Conservation (phyloP, 495 filamentous ascomycete species). For the Endocarpon pusillum region DNA sequence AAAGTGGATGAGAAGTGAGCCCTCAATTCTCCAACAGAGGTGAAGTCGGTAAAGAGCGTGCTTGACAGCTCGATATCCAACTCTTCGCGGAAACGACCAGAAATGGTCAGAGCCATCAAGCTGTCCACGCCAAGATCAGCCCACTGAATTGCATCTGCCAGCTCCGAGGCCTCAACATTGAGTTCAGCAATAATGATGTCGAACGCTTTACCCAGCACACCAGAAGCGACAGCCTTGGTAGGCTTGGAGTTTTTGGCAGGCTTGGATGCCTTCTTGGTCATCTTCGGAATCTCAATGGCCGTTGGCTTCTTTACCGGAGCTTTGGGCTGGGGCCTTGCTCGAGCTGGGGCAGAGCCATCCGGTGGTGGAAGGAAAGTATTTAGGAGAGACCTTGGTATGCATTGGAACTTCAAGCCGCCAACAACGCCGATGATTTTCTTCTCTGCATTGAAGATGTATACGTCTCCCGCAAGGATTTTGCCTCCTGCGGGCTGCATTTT, state of each 20-base stretch:
- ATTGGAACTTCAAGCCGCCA: constrained; percentile 17
- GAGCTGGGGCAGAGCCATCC: neutral
- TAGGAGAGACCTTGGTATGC: constrained; percentile 13
- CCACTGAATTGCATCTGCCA: constrained; percentile 19
- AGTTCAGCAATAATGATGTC: constrained; percentile 28
- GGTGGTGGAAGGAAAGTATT: constrained; percentile 13
- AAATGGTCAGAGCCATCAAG: constrained; percentile 27
- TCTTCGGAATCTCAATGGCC: neutral
- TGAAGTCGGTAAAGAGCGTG: constrained; percentile 42
- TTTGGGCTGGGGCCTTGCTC: neutral
- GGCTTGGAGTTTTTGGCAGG: constrained; percentile 1
- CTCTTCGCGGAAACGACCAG: constrained; percentile 21
- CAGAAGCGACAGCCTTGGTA: neutral
- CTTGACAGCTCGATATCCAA: constrained; percentile 29
- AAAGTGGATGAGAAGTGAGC: constrained; percentile 17
- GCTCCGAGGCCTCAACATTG: constrained; percentile 22
- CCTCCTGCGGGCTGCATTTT: constrained; percentile 25
- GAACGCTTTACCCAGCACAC: constrained; percentile 3
- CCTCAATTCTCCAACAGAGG: constrained; percentile 41
- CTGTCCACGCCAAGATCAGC: constrained; percentile 34
- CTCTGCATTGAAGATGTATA: constrained; percentile 31
- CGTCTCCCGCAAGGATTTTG: constrained; percentile 33
- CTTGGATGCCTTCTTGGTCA: neutral
- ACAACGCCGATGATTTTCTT: constrained; percentile 23
- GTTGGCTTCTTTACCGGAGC: neutral